These are phyloP conservation scores for Triticum urartu DNA, from an alignment of 176 grass and related monocot species.

Conservation along the genomic window DNA sequence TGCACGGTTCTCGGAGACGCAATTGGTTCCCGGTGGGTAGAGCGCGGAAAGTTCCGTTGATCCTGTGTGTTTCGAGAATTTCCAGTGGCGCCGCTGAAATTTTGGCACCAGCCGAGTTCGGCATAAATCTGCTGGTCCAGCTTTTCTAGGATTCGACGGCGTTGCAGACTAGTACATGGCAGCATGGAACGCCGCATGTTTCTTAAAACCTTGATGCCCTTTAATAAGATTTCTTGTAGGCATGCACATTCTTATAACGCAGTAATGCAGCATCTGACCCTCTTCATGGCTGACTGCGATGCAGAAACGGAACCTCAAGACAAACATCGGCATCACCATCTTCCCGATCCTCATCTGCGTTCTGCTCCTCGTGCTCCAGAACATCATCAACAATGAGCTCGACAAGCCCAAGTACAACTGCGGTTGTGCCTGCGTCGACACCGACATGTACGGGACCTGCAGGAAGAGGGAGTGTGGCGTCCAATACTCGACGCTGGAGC, in stretches of 20 bases:
- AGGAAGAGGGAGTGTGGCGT: conserved; percentile 51
- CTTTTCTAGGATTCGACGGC: neutral
- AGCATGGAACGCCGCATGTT: neutral
- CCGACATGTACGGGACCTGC: conserved; percentile 31
- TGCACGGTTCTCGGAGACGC: neutral
- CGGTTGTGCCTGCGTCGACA: conserved; percentile 44
- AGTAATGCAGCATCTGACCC: neutral
- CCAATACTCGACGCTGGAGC: conserved; percentile 69
- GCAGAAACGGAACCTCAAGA: conserved; percentile 83
- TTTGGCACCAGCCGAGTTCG: neutral
- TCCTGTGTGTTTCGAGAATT: neutral
- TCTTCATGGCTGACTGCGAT: neutral
- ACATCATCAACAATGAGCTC: conserved; percentile 59
- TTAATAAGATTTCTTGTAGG: neutral
- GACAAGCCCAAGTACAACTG: conserved; percentile 69
- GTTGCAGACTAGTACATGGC: neutral
- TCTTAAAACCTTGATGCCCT: neutral
- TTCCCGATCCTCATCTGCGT: conserved; percentile 78
- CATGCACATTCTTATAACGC: neutral
- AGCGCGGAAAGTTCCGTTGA: no score
- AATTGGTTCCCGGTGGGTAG: neutral
- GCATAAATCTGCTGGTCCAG: neutral
- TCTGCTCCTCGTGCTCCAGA: conserved; percentile 59
- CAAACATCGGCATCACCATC: conserved; percentile 64
- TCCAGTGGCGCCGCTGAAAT: neutral